These are phyloP conservation scores for Myxozyma neotropica DNA, from an alignment of 805 yeast species.

Conservation along the genomic window DNA sequence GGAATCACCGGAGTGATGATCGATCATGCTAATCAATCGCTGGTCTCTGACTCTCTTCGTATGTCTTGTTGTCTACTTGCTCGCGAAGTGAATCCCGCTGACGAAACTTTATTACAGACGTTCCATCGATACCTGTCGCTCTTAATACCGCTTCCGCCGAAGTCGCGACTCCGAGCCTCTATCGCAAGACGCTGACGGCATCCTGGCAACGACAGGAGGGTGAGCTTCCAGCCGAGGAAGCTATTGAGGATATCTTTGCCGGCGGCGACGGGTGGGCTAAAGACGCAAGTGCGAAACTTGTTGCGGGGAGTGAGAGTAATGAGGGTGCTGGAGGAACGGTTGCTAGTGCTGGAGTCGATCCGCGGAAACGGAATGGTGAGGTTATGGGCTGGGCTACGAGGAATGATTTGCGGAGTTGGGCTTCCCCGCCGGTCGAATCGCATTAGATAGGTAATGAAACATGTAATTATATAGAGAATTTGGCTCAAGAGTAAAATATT, in stretches of 20 bases:
- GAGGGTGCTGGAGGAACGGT: constrained; percentile 10
- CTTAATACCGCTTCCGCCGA: background rate
- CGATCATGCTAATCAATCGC: constrained; percentile 27
- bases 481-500: background rate
- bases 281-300: constrained; percentile 19
- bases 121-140: background rate
- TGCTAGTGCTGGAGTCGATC: constrained; percentile 22
- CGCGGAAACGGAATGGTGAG: constrained; percentile 22
- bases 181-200: constrained; percentile 30
- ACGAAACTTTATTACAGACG: no score
- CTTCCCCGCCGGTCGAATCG: background rate
- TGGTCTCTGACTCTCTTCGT: constrained; percentile 2
- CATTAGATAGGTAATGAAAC: background rate
- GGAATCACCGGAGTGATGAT: constrained; percentile 52
- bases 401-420: constrained; percentile 33
- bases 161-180: constrained; percentile 23
- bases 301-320: background rate
- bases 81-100: no score
- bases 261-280: constrained; percentile 62
- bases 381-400: constrained; percentile 26
- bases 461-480: background rate
- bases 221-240: constrained; percentile 57
- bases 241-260: constrained; percentile 72
- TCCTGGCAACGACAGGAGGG: constrained; percentile 35
- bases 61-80: constrained; percentile 2